Base-by-base conservation (phyloP, 2,329 filamentous ascomycete genomes). In the Hypoxylon sp. region DNA sequence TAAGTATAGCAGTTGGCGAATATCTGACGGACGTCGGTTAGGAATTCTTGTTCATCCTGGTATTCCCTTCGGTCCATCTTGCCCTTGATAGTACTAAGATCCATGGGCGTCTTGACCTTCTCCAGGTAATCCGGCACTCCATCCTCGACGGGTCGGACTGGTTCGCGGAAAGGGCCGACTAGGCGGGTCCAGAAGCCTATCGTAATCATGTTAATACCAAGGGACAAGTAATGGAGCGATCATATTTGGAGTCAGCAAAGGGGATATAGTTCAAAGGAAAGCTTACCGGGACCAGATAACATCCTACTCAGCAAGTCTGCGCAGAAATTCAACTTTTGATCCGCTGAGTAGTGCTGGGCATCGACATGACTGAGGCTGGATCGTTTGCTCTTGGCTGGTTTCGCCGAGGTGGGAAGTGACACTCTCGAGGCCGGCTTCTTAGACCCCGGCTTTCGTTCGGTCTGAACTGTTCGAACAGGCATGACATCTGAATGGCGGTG, bases 161-260 rank as follows among this genome's bases (percentile, higher is more conserved):
- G 83, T 22, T 89, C 83, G 45, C 83, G 83, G 75, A 90, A 89
- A 0, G 86, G 85, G 0, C 86, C 86, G 2, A 89, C 87, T 0
- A 89, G 80, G n/a, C 87, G 84, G 0, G 87, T 89, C 87, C 87
- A 90, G 74, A 87, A 89, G 5, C 87, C 87, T 88, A 38, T 24
- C 3, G 5, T 2, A 50, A 32, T n/a, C 53, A 22, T 22, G 11
- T 64, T 63, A 38, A 45, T 51, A 50, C 53, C 6, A 26, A 14
- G 49, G 49, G 28, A 52, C 28, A 9, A 18, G 11, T 26, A 26
- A 48, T 28, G 9, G 20, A 18, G 24, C 5, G 20, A 30, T 33
- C 4, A 11, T 4, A 14, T 6, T 50, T 4, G 28, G 14, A 16
- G 26, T 12, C 18, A 16, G 26, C 26, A 26, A 14, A 36, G 20